These are phyloP conservation scores for Fusarium chuoi DNA, from an alignment of 2,329 filamentous ascomycete genomes.

Conservation along the genomic window DNA sequence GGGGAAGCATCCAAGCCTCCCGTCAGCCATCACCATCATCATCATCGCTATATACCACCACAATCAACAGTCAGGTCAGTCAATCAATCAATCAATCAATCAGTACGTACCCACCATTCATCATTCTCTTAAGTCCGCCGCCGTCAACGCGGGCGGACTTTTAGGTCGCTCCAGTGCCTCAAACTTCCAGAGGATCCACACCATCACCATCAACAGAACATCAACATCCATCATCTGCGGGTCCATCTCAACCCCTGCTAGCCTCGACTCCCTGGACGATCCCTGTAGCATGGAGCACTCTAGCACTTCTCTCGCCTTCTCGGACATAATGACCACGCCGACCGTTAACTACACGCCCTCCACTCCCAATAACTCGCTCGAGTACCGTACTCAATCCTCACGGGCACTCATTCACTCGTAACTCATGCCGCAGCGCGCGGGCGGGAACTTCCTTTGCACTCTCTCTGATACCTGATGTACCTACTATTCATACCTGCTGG, in stretches of 20 bases:
- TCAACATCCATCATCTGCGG: slow-evolving; percentile 22
- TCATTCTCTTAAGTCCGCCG: slow-evolving; percentile 31
- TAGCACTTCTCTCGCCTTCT: slow-evolving; percentile 45
- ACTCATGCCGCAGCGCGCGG: slow-evolving; percentile 10
- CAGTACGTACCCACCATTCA: background rate
- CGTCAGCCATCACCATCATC: slow-evolving; percentile 20
- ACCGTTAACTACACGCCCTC: slow-evolving; percentile 42
- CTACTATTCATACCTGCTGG: background rate
- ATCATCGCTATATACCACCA: background rate
- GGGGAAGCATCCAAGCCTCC: slow-evolving; percentile 22
- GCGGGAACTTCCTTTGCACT: slow-evolving; percentile 30
- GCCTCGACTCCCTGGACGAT: slow-evolving; percentile 25
- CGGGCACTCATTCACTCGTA: background rate
- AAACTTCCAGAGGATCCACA: slow-evolving; percentile 22
- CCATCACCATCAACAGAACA: slow-evolving; percentile 34
- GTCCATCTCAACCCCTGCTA: slow-evolving; percentile 10
- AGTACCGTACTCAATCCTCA: background rate
- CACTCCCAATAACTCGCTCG: background rate
- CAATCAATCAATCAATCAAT: background rate
- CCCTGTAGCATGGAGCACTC: slow-evolving; percentile 20
- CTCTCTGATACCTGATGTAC: background rate
- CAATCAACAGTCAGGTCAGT: background rate
- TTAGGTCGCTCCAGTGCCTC: slow-evolving; percentile 19
- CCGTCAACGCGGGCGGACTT: slow-evolving; percentile 32
- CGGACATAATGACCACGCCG: slow-evolving; percentile 56